These are phyloP conservation scores for Sporothrix sp. DNA, from an alignment of 2,329 filamentous ascomycete genomes.

Conservation along the genomic window DNA sequence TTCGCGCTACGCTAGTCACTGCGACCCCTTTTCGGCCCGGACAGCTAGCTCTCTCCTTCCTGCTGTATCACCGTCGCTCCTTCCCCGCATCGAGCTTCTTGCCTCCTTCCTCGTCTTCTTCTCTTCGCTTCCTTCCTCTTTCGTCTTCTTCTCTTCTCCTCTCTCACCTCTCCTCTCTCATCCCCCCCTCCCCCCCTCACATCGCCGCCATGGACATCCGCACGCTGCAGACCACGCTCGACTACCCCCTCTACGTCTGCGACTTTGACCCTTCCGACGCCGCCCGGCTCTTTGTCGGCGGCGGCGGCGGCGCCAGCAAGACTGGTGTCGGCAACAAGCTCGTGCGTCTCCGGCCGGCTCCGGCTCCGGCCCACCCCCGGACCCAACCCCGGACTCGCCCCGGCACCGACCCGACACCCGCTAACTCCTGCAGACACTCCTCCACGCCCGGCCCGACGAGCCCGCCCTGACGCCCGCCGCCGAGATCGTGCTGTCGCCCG, in stretches of 20 bases:
- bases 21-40: too few species aligned
- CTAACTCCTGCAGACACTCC: slow-evolving; percentile 45
- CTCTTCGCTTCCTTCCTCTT: not conserved
- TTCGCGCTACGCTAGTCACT: too few species aligned
- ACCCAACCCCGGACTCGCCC: not conserved
- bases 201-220: slow-evolving; percentile 26
- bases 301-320: slow-evolving; percentile 73
- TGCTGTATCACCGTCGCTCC: not conserved
- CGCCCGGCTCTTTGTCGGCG: slow-evolving; percentile 68
- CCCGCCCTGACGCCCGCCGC: slow-evolving; percentile 51
- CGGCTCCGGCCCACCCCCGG: slow-evolving; percentile 16
- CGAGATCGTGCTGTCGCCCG: slow-evolving; percentile 67
- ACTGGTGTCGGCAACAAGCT: slow-evolving; percentile 84
- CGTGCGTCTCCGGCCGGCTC: too few species aligned
- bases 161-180: not conserved
- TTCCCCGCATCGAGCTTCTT: not conserved
- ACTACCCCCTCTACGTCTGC: slow-evolving; percentile 77
- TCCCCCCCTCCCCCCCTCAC: not conserved
- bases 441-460: slow-evolving; percentile 56
- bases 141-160: not conserved
- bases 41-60: too few species aligned
- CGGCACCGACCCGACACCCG: not conserved
- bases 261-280: slow-evolving; percentile 79
- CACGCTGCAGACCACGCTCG: slow-evolving; percentile 55
- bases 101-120: not conserved